Percentiles rank a stretch among this genome's conserved stretches.
phyloP scores from a whole-genome alignment of 352 stramenopile species.

The Halophytophthora polymorphica region DNA sequence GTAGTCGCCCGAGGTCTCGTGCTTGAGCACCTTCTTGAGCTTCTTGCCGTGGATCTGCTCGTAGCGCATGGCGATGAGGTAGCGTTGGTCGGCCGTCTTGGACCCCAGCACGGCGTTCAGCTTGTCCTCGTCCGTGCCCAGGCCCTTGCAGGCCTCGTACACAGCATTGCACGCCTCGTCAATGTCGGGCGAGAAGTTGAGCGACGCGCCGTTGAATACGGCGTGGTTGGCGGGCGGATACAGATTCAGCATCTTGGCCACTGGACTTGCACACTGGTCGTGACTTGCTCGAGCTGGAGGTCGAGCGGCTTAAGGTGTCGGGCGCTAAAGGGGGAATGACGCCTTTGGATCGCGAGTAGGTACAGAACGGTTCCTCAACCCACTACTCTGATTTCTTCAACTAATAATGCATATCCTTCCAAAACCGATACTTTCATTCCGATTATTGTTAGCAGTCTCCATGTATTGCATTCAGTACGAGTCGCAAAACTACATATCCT shows the following conservation, averaged over 20 bases:
- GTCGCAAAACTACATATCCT: too few relatives aligned
- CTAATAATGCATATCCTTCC: too few relatives aligned
- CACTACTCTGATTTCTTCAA: too few relatives aligned
- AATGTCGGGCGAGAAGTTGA: constrained; percentile 44
- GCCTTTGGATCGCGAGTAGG: too few relatives aligned
- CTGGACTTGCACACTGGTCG: not conserved
- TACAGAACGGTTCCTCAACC: too few relatives aligned
- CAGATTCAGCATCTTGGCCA: constrained; percentile 59
- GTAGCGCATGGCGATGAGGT: constrained; percentile 68
- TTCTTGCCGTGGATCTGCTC: constrained; percentile 52
- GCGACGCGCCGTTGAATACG: constrained; percentile 43
- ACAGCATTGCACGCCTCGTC: constrained; percentile 55
- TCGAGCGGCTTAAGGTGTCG: constrained; percentile 6
- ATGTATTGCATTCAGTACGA: too few relatives aligned
- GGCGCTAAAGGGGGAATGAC: too few relatives aligned
- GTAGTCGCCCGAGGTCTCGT: constrained; percentile 62
- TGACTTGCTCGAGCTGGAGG: constrained; percentile 6
- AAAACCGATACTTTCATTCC: too few relatives aligned
- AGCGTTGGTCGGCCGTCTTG: constrained; percentile 57
- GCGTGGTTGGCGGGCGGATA: constrained; percentile 69
- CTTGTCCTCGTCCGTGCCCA: constrained; percentile 58
- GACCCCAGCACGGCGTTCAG: constrained; percentile 47
- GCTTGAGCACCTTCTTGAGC: constrained; percentile 59
- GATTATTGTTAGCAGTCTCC: too few relatives aligned
- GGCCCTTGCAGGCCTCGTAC: constrained; percentile 58